Conservation (phyloP, 768 basidiomycete genomes). For the Tulasnella sp. region DNA sequence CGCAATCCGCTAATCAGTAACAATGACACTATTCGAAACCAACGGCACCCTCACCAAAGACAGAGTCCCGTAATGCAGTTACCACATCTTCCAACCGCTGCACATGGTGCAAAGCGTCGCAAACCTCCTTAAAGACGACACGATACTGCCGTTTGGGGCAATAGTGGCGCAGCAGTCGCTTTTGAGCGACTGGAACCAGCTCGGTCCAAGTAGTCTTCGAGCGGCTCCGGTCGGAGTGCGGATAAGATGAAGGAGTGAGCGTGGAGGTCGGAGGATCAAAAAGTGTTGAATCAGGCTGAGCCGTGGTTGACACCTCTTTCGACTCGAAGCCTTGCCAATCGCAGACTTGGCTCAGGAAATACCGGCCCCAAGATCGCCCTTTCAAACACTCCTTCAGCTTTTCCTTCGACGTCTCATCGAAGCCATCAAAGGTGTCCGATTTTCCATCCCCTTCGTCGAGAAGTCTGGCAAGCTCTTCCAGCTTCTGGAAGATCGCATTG, state of each 20-base stretch:
- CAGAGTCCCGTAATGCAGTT: background rate
- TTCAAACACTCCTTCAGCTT: too few species aligned
- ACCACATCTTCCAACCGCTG: background rate
- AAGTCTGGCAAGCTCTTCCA: too few species aligned
- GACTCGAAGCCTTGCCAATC: background rate
- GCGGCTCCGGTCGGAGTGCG: background rate
- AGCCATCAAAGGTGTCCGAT: too few species aligned
- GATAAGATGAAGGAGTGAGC: background rate
- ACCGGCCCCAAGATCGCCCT: too few species aligned
- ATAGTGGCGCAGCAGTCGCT: background rate
- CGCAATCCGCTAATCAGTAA: background rate
- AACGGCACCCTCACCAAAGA: background rate
- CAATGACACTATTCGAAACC: background rate
- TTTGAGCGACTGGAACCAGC: background rate
- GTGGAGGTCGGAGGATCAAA: background rate
- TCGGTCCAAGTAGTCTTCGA: background rate
- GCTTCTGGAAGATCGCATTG: too few species aligned
- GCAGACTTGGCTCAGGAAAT: too few species aligned
- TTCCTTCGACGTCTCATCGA: too few species aligned
- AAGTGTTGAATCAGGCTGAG: background rate
- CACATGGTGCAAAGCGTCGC: background rate
- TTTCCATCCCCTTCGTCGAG: too few species aligned
- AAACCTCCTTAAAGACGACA: conserved; percentile 1
- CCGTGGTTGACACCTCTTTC: background rate
- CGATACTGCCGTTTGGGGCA: background rate